Conservation (phyloP, 2,329 filamentous ascomycete genomes). For the Teratosphaeria viscida region DNA sequence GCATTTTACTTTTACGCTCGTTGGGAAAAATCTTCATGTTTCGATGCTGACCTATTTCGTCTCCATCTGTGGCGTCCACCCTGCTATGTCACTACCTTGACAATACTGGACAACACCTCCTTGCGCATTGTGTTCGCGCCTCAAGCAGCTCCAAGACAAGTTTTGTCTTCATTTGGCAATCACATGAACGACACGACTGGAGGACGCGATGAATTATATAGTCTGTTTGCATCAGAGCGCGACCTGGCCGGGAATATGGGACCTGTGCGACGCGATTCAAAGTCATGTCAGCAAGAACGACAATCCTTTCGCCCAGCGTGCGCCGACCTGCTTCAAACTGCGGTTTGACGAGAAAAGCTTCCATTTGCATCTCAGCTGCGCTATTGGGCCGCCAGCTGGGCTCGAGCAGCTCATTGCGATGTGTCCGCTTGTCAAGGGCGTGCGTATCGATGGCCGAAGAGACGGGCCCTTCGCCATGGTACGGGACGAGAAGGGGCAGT, state of each 20-base stretch:
- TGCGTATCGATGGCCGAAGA: background rate
- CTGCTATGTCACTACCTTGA: too few relatives aligned
- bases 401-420: background rate
- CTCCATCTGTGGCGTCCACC: too few relatives aligned
- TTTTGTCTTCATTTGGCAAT: background rate
- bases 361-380: background rate
- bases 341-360: background rate
- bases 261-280: background rate
- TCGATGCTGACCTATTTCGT: too few relatives aligned
- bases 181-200: background rate
- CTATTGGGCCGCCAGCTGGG: background rate
- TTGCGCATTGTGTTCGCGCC: too few relatives aligned
- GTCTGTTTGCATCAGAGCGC: background rate
- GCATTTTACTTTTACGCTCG: background rate
- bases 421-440: background rate
- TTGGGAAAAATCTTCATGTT: background rate
- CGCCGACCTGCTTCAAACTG: background rate
- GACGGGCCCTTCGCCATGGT: background rate
- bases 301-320: background rate
- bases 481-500: background rate
- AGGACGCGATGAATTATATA: background rate
- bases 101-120: too few relatives aligned
- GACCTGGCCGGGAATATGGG: background rate
- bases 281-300: background rate
- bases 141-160: too few relatives aligned